A percentile compares a stretch with the other conserved stretches of the same genome.
phyloP scores from a whole-genome alignment of 73 alveolate genomes.

The Halteria grandinella region DNA sequence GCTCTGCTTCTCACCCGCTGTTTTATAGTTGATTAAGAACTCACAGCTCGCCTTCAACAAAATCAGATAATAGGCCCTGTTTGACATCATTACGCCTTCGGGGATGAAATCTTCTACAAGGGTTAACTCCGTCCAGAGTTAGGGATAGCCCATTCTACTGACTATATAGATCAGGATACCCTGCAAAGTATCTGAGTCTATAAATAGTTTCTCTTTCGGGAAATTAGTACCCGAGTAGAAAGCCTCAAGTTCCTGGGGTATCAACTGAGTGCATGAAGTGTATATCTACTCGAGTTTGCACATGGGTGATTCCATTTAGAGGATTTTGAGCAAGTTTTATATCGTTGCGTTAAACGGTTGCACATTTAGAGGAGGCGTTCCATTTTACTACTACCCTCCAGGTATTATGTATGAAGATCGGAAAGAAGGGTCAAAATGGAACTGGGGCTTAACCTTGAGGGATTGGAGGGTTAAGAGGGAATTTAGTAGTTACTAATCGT shows the following conservation, averaged over 20 bases:
- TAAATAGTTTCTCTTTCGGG: slow-evolving; percentile 28
- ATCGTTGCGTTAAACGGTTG: slow-evolving; percentile 21
- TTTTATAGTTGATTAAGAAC: slow-evolving; percentile 1
- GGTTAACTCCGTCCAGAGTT: slow-evolving; percentile 28
- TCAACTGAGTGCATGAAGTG: slow-evolving; percentile 17
- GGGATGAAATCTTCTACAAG: slow-evolving; percentile 54
- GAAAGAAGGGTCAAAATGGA: background rate
- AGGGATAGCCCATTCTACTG: slow-evolving; percentile 47
- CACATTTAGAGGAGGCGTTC: background rate
- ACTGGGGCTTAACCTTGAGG: slow-evolving; percentile 2
- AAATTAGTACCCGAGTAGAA: slow-evolving; percentile 34
- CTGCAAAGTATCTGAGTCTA: slow-evolving; percentile 55
- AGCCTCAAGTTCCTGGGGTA: slow-evolving; percentile 17
- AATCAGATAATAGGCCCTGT: slow-evolving; percentile 32
- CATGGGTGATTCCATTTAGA: slow-evolving; percentile 55
- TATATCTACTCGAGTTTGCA: slow-evolving; percentile 50
- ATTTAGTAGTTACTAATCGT: background rate
- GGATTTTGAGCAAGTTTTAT: background rate
- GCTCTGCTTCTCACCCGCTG: too few relatives aligned
- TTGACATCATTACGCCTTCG: slow-evolving; percentile 29
- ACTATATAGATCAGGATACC: slow-evolving; percentile 34
- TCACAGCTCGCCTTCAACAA: slow-evolving; percentile 42
- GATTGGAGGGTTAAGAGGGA: background rate
- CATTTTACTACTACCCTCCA: too few relatives aligned
- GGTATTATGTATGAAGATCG: background rate